Conservation (phyloP, 768 basidiomycete species). For the Russula sp. region DNA sequence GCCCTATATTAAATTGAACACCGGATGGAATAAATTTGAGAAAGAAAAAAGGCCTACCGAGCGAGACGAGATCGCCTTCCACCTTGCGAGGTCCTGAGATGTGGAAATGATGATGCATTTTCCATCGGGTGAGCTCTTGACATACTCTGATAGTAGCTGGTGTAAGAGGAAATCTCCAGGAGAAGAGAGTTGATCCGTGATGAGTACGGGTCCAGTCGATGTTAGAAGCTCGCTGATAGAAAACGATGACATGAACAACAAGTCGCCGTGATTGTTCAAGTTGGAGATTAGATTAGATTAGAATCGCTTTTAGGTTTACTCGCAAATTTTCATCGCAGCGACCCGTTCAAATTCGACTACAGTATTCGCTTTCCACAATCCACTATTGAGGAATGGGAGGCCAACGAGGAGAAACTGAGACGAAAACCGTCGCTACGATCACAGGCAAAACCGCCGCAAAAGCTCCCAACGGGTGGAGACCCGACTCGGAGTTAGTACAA, state of each 20-base stretch:
- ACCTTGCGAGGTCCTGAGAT: slow-evolving; percentile 53
- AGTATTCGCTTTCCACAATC: too few relatives aligned
- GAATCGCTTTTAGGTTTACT: too few relatives aligned
- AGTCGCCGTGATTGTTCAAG: neutral
- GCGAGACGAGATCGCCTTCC: slow-evolving; percentile 63
- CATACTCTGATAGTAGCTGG: slow-evolving; percentile 47
- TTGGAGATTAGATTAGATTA: slow-evolving; percentile 16
- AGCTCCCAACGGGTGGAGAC: too few relatives aligned
- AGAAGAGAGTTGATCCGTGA: slow-evolving; percentile 68
- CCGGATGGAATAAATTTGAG: neutral
- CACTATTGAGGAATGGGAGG: too few relatives aligned
- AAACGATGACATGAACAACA: slow-evolving; percentile 49
- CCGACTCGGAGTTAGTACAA: too few relatives aligned
- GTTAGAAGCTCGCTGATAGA: slow-evolving; percentile 44
- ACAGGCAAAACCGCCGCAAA: too few relatives aligned
- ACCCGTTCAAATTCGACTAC: too few relatives aligned
- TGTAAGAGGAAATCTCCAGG: slow-evolving; percentile 75
- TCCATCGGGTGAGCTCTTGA: slow-evolving; percentile 43
- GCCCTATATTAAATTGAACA: slow-evolving; percentile 14
- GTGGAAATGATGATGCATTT: slow-evolving; percentile 55
- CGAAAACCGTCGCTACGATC: too few relatives aligned
- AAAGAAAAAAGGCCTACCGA: slow-evolving; percentile 46
- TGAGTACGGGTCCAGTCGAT: slow-evolving; percentile 51
- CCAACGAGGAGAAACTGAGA: too few relatives aligned
- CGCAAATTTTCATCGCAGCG: too few relatives aligned